phyloP scores from a whole-genome alignment of 1,284 basidiomycete species.

The Leccinum pachyderme region DNA sequence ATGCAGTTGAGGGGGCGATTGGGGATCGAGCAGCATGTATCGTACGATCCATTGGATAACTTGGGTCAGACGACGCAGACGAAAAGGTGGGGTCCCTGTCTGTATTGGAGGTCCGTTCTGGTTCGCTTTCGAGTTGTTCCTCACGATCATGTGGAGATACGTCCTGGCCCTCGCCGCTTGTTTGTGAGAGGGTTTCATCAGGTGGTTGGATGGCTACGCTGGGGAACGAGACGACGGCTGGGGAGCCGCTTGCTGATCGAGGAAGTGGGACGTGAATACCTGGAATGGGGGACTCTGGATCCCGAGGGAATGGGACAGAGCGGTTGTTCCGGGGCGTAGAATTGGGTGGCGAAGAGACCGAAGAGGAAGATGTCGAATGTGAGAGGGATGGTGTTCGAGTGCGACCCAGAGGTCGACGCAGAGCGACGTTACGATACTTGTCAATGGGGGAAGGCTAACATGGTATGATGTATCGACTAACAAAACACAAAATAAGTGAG shows the following conservation, averaged over 20 bases:
- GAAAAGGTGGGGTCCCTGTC: slow-evolving; percentile 65
- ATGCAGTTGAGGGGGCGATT: slow-evolving; percentile 28
- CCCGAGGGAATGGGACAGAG: slow-evolving; percentile 41
- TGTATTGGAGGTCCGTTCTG: slow-evolving; percentile 22
- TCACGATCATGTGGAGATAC: slow-evolving; percentile 3
- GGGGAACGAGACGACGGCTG: slow-evolving; percentile 34
- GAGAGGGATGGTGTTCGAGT: slow-evolving; percentile 73
- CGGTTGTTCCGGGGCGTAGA: slow-evolving; percentile 61
- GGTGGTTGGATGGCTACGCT: slow-evolving; percentile 26
- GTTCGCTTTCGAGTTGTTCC: slow-evolving; percentile 20
- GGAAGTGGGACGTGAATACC: slow-evolving; percentile 53
- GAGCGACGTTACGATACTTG: slow-evolving; percentile 62
- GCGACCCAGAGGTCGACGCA: slow-evolving; percentile 52
- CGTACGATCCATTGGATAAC: slow-evolving; percentile 26
- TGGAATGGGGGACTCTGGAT: slow-evolving; percentile 46
- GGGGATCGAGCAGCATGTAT: slow-evolving; percentile 25
- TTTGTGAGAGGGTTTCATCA: slow-evolving; percentile 13
- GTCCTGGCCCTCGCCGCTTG: slow-evolving; percentile 15
- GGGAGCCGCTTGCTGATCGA: slow-evolving; percentile 52
- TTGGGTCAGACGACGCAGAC: slow-evolving; percentile 45
- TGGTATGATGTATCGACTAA: slow-evolving; percentile 3
- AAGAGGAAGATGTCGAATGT: slow-evolving; percentile 59
- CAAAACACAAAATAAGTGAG: neutral
- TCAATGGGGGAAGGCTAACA: slow-evolving; percentile 60
- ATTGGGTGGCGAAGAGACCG: slow-evolving; percentile 55